Evolutionary conservation across 352 stramenopile genomes (phyloP).

Genomic region (Phytophthora rubi): DNA sequence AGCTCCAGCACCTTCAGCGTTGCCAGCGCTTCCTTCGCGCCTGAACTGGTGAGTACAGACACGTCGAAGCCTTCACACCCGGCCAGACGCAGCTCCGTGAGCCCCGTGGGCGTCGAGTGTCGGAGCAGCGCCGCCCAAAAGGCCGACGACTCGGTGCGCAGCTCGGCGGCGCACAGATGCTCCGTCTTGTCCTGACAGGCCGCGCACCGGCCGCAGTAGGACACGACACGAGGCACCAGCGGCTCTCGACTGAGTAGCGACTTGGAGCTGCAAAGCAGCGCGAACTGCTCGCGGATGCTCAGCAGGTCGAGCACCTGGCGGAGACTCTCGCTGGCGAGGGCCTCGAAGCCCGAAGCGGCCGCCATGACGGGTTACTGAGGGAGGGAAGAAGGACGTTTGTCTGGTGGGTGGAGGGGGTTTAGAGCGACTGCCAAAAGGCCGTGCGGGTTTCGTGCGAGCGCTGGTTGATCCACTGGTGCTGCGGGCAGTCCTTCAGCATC

Average conservation of each 20-base stretch:
- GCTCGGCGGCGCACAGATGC: slow-evolving; percentile 60
- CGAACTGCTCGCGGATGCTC: slow-evolving; percentile 58
- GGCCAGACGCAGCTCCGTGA: slow-evolving; percentile 65
- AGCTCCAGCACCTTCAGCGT: slow-evolving; percentile 66
- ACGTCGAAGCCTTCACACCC: slow-evolving; percentile 55
- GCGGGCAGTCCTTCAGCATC: slow-evolving; percentile 91
- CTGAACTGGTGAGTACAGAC: slow-evolving; percentile 37
- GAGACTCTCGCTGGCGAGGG: slow-evolving; percentile 50
- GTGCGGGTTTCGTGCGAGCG: slow-evolving; percentile 89
- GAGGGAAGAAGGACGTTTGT: not conserved
- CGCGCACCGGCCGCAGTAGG: slow-evolving; percentile 67
- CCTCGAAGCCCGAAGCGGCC: slow-evolving; percentile 24
- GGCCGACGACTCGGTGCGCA: slow-evolving; percentile 36
- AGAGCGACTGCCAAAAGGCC: slow-evolving; percentile 69
- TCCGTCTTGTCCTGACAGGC: slow-evolving; percentile 53
- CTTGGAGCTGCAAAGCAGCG: slow-evolving; percentile 53
- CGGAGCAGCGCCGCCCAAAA: slow-evolving; percentile 72
- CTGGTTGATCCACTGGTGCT: slow-evolving; percentile 92
- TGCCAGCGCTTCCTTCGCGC: slow-evolving; percentile 37
- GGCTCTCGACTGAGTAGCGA: slow-evolving; percentile 49
- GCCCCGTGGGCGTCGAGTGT: slow-evolving; percentile 35
- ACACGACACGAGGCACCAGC: slow-evolving; percentile 47
- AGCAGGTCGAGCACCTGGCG: slow-evolving; percentile 70
- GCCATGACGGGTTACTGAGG: slow-evolving; percentile 16
- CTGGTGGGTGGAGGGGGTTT: slow-evolving; percentile 29